A percentile compares a stretch with the other conserved stretches of the same genome.
Evolutionary conservation across 1,284 basidiomycete species (phyloP).

Genomic region (Leccinum variabile): DNA sequence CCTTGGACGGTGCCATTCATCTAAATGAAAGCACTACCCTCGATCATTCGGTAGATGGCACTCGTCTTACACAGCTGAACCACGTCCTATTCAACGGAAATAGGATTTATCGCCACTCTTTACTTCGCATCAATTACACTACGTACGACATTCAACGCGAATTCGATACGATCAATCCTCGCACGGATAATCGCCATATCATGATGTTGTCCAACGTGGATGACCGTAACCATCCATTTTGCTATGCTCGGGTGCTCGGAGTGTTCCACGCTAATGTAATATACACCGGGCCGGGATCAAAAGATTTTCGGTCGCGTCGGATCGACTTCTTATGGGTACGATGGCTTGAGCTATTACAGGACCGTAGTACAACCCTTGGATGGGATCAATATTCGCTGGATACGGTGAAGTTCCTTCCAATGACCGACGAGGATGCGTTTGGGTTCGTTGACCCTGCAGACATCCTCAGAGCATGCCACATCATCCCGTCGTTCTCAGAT

Average conservation of each 20-base stretch:
- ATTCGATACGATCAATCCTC: neutral
- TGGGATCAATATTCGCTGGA: constrained; percentile 1
- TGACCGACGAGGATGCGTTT: neutral
- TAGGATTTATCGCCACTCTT: neutral
- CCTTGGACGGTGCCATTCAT: too few species aligned
- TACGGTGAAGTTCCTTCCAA: constrained; percentile 3
- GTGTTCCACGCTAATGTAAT: neutral
- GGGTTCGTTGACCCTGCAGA: neutral
- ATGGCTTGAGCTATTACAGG: neutral
- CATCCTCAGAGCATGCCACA: neutral
- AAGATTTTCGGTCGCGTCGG: neutral
- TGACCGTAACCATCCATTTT: neutral
- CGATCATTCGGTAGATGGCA: neutral
- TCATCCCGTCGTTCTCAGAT: neutral
- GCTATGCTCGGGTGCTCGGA: neutral
- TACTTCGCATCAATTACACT: neutral
- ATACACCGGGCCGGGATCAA: neutral
- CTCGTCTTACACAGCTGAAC: neutral
- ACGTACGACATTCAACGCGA: neutral
- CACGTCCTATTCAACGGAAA: neutral
- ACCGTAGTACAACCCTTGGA: neutral
- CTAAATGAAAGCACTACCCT: neutral
- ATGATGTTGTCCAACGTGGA: neutral
- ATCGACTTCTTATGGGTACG: neutral
- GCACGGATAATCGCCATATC: neutral